phyloP scores from a whole-genome alignment of 176 grass and related monocot genomes.

The Oryza meridionalis region DNA sequence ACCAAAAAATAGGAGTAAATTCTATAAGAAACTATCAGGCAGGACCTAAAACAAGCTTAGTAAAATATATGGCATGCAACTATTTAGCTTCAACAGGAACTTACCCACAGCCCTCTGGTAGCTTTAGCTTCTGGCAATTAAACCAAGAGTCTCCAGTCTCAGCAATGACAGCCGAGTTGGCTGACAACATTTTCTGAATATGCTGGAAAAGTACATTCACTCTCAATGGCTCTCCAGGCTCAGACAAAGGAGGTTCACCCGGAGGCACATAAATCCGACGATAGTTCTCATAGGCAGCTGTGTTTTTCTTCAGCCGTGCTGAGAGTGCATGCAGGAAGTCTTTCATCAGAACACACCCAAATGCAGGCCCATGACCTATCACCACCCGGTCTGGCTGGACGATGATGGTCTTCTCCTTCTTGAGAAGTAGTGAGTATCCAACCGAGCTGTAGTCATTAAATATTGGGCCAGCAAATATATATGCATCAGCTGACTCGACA shows the following conservation, averaged over 20 bases:
- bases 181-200: constrained; percentile 52
- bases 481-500: constrained; percentile 60
- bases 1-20: background rate
- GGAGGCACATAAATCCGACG: constrained; percentile 51
- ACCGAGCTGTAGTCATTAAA: constrained; percentile 72
- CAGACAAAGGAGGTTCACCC: constrained; percentile 37
- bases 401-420: constrained; percentile 61
- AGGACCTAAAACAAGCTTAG: background rate
- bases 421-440: constrained; percentile 57
- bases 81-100: constrained; percentile 2
- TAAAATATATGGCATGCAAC: background rate
- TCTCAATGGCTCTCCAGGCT: constrained; percentile 53
- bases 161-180: constrained; percentile 43
- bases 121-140: constrained; percentile 63
- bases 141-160: constrained; percentile 76
- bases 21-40: background rate
- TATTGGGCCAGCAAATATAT: constrained; percentile 61
- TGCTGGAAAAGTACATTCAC: constrained; percentile 65
- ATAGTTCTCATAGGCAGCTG: constrained; percentile 52
- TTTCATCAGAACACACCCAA: constrained; percentile 67
- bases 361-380: constrained; percentile 57
- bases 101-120: constrained; percentile 67
- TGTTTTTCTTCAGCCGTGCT: constrained; percentile 48
- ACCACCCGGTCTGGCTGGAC: constrained; percentile 56
- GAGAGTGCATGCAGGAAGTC: constrained; percentile 55